Evolutionary conservation across 73 alveolate species (phyloP), one percentile per base, ranked within the genome.

Genomic region (Stentor roeselii): DNA sequence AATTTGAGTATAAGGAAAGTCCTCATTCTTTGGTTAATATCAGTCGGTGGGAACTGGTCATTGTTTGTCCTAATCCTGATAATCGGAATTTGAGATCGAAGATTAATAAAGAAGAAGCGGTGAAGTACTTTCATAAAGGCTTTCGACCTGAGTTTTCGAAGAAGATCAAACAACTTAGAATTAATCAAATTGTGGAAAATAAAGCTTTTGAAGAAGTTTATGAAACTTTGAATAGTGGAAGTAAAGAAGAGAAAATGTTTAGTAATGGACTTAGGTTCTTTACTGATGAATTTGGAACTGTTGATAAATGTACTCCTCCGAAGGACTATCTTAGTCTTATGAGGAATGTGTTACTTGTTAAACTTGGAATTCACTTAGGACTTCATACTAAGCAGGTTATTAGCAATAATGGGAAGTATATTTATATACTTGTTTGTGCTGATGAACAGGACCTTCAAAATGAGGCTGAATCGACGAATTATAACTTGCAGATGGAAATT

Each of bases 401-500:
- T 41, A 75, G 87, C n/a, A 11, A 34, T 36, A 78, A 85, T 60
- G 88, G 88, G 0, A 32, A 61, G 31, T 30, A 39, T 39, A 75
- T 86, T n/a, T 86, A 82, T 42, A 76, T 86, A 14, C 50, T 86
- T 1, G 60, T 86, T 30, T 32, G 60, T 3, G 88, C 88, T 15
- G 78, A 37, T 36, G 85, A 80, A n/a, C 78, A 75, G 11, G 91
- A 86, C 27, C 42, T 86, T n/a, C 61, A 61, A 39, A 30, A 42
- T 3, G 89, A 36, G 6, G 91, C 91, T 0, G 89, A 86, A 60
- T n/a, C 78, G 11, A 84, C 59, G n/a, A 76, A 86, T 3, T 75
- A 86, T 78, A 75, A 61, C 21, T 58, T 82, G 14, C 39, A 60
- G 36, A 59, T 86, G n/a, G 86, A 76, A 82, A 37, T 86, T 31